A percentile compares a stretch with the other conserved stretches of the same genome.
These are phyloP conservation scores for Tremella fuciformis DNA, from an alignment of 768 basidiomycete species.

Conservation along the genomic window DNA sequence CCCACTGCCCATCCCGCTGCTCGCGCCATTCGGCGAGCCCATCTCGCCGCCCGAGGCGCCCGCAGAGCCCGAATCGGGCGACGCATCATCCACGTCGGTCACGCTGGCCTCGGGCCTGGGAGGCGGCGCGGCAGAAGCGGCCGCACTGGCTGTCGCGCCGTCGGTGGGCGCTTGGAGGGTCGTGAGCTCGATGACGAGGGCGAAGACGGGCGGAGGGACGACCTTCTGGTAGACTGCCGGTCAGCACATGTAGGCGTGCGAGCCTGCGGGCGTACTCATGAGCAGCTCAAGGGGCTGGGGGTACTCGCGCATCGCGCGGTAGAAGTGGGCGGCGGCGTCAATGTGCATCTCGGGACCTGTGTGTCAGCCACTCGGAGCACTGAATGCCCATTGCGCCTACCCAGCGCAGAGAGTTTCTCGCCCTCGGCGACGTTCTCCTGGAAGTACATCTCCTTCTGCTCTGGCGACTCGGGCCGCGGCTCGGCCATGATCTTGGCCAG, in stretches of 20 bases:
- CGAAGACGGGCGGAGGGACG: conserved; percentile 61
- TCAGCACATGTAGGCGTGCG: conserved; percentile 5
- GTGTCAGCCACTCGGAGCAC: conserved; percentile 3
- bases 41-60: conserved; percentile 5
- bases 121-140: not conserved
- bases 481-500: conserved; percentile 61
- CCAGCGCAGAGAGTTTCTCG: conserved; percentile 74
- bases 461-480: conserved; percentile 63
- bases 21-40: conserved; percentile 12
- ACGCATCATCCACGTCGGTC: conserved; percentile 40
- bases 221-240: conserved; percentile 76
- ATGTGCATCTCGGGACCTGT: conserved; percentile 75
- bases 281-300: conserved; percentile 92
- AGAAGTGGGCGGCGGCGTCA: conserved; percentile 83
- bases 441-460: conserved; percentile 84
- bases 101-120: conserved; percentile 25
- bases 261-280: conserved; percentile 55
- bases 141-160: conserved; percentile 6
- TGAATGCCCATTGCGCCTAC: conserved; percentile 57
- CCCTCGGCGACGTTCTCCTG: conserved; percentile 84
- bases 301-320: conserved; percentile 88
- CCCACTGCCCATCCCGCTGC: conserved; percentile 27
- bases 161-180: conserved; percentile 56
- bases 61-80: conserved; percentile 8
- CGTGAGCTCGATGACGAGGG: conserved; percentile 62